Base-by-base conservation (phyloP, 352 stramenopile species). In the Saprolegnia parasitica region DNA sequence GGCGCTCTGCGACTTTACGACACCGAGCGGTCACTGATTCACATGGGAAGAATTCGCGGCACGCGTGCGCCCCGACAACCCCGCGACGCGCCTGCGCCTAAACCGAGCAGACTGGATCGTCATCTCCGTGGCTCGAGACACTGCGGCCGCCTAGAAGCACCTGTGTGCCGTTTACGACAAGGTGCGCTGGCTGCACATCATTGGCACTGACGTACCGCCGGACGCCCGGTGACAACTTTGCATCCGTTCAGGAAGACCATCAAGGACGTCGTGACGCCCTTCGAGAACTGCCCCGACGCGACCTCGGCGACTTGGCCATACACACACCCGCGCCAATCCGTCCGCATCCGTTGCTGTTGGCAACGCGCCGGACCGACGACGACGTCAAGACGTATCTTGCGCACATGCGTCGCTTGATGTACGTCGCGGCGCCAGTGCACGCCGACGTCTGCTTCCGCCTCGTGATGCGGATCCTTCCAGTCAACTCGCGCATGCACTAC, bases 391-490 rank as follows among this genome's bases (percentile, higher is more conserved):
- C 3, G 15, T 67, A 67, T 1, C 18, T 67, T 9, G 13, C 21
- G 5, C 0, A 35, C 29, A 4, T 67, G 5, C 60, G 60, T 20
- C 15, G 26, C 13, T 26, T 26, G 11, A 24, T 47, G 26, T 35
- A 20, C 2, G 16, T 39, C 11, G 11, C 45, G 24, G 32, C 60
- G 18, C 47, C 60, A 0, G 42, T 67, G 16, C 60, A 67, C 10
- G 40, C 60, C 1, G 60, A 67, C 42, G 60, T 67, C 10, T 67
- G 60, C 35, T 56, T 67, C 11, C 60, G 60, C 16, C 15, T 42
- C 16, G 32, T 60, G 2, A 8, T 57, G 16, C 13, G 50, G 15
- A 64, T 64, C 5, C 40, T 64, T 5, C 56, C 56, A 1, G 56
- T 64, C 35, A 64, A 64, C 40, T 29, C 16, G 16, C 56, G 56